phyloP scores from a whole-genome alignment of 306 rosid genomes.

The Parietaria judaica region DNA sequence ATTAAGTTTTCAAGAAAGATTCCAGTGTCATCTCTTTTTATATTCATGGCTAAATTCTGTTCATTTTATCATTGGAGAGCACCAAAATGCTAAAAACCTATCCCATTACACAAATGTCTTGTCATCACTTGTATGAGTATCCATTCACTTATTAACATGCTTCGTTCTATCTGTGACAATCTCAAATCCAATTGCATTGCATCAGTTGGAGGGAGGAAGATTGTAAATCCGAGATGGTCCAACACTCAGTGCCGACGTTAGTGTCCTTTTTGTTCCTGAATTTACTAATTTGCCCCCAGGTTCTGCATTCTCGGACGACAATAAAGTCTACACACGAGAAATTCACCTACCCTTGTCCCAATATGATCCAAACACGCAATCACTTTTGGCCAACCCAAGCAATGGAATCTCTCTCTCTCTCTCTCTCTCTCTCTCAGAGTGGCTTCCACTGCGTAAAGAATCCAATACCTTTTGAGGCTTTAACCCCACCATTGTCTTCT shows the following conservation, averaged over 20 bases:
- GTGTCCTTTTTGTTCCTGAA: background rate
- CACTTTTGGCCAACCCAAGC: constrained; percentile 34
- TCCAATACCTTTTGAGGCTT: constrained; percentile 27
- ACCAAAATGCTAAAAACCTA: too few species aligned
- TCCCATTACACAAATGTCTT: too few species aligned
- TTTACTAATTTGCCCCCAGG: background rate
- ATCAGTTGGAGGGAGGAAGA: too few species aligned
- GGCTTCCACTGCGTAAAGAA: constrained; percentile 30
- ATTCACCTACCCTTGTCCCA: background rate
- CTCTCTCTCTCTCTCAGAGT: constrained; percentile 8
- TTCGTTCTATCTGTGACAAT: background rate
- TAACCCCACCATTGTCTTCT: background rate
- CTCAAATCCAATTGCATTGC: background rate
- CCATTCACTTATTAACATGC: too few species aligned
- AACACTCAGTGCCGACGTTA: background rate
- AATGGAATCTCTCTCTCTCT: constrained; percentile 28
- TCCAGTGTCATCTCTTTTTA: too few species aligned
- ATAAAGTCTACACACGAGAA: background rate
- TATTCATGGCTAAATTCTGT: too few species aligned
- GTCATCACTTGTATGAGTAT: too few species aligned
- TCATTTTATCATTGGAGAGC: too few species aligned
- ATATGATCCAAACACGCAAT: constrained; percentile 10
- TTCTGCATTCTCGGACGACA: background rate
- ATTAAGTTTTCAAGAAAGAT: too few species aligned
- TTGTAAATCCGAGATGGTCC: too few species aligned